Evolutionary conservation across 305 asterid species (phyloP), one percentile per base, ranked within the genome.

Genomic region (Fraxinus albicans): DNA sequence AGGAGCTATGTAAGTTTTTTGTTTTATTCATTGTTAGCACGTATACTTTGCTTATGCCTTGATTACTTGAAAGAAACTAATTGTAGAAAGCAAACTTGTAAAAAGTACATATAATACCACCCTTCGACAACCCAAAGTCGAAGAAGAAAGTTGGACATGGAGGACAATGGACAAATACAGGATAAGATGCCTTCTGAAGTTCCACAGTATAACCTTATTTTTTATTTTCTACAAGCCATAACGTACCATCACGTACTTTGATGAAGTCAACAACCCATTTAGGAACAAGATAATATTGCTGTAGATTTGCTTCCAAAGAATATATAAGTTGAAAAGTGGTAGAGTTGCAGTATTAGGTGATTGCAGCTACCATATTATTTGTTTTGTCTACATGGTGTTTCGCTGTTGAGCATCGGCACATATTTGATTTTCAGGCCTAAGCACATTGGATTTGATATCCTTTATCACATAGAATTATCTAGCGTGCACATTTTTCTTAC

Each of bases 1-100:
- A 91, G 93, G 89, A 90, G 86, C 90, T 92, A 89, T 88, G 99
- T 94, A 87, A 93, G 99, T 89, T 81, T 73, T 81, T 44, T 81
- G 72, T 74, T 53, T 21, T 70, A 74, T 63, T 27, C 75, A 76
- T 50, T 78, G 23, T 50, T 33, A 50, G 38, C 53, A 17, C 73
- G 79, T 77, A 21, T 35, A 65, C 77, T 58, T 47, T 58, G 47
- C 79, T 83, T 77, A 77, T 75, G 60, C 79, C 19, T 65, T 83
- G n/a, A 44, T 65, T 77, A 55, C 50, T 38, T 47, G 79, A 69
- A 47, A 6, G 76, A 69, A 47, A 6, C 79, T 70, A 77, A 73
- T 77, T 3, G 35, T 63, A 76, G 83, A 87, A 82, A 40, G 81
- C 75, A 77, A 72, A 73, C 65, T 79, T 2, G 50, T 69, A 31